Percentiles rank a stretch among this genome's conserved stretches.
phyloP scores from a whole-genome alignment of 495 filamentous ascomycete genomes.

The Penicillium psychrofluorescens region DNA sequence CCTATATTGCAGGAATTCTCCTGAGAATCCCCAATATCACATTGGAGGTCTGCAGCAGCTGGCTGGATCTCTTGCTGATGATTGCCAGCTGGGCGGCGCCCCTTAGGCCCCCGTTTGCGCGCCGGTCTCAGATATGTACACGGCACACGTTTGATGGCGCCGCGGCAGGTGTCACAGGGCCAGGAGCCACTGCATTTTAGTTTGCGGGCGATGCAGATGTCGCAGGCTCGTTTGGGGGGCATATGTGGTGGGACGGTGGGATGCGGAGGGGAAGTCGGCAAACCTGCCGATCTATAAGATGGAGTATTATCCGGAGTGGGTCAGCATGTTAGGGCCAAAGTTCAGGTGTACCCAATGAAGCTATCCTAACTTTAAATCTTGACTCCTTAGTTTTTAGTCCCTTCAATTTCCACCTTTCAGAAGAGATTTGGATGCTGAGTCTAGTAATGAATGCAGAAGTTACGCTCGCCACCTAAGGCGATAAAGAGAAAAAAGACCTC shows the following conservation, averaged over 20 bases:
- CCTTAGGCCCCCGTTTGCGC: slow-evolving; percentile 23
- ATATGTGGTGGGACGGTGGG: slow-evolving; percentile 2
- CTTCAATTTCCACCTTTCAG: too few relatives aligned
- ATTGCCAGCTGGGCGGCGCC: slow-evolving; percentile 3
- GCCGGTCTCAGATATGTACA: slow-evolving; percentile 26
- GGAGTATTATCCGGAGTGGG: too few relatives aligned
- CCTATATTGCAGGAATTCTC: background rate
- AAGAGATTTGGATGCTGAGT: too few relatives aligned
- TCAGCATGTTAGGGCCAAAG: too few relatives aligned
- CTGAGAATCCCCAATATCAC: too few relatives aligned
- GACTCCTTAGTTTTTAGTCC: too few relatives aligned
- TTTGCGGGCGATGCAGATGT: slow-evolving; percentile 25
- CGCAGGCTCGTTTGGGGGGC: slow-evolving; percentile 25
- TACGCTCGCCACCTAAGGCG: too few relatives aligned
- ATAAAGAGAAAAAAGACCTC: too few relatives aligned
- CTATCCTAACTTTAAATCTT: too few relatives aligned
- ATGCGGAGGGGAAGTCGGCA: slow-evolving; percentile 1
- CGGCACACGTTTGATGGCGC: slow-evolving; percentile 8
- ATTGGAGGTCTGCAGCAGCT: too few relatives aligned
- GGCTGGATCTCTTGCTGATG: background rate
- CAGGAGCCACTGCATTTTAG: slow-evolving; percentile 25
- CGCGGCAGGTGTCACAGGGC: slow-evolving; percentile 22
- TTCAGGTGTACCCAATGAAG: too few relatives aligned
- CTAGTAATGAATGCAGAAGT: too few relatives aligned
- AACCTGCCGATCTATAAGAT: background rate